These are phyloP conservation scores for Fagopyrum homotropicum DNA, from an alignment of 148 eudicot genomes.

Conservation along the genomic window DNA sequence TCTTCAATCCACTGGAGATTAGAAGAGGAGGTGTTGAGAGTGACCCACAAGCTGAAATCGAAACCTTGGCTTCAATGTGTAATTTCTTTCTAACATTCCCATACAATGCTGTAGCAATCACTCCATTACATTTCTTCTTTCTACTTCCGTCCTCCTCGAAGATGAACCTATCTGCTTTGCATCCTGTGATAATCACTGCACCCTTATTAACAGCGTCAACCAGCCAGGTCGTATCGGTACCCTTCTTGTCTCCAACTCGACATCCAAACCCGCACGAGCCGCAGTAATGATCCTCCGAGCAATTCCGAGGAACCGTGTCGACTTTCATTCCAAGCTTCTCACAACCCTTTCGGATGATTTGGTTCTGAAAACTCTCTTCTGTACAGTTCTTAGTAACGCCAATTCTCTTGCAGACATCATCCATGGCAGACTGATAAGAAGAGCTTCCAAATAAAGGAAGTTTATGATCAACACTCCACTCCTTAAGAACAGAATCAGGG, in stretches of 20 bases:
- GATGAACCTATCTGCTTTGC: conserved; percentile 31
- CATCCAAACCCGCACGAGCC: conserved; percentile 82
- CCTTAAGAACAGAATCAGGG: conserved; percentile 47
- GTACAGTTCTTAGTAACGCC: conserved; percentile 53
- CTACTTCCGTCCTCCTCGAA: conserved; percentile 19
- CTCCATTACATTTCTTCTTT: conserved; percentile 49
- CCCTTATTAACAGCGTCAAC: conserved; percentile 37
- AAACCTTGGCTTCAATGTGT: conserved; percentile 47
- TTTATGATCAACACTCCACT: conserved; percentile 53
- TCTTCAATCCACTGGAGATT: conserved; percentile 59
- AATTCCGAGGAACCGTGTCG: conserved; percentile 48
- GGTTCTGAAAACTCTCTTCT: conserved; percentile 69
- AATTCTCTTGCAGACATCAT: conserved; percentile 58
- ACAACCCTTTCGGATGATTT: conserved; percentile 63
- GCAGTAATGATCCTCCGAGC: conserved; percentile 65
- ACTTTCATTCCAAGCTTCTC: conserved; percentile 60
- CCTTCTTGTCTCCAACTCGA: conserved; percentile 70
- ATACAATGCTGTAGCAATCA: conserved; percentile 34
- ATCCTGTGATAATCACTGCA: conserved; percentile 34
- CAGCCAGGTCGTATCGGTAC: conserved; percentile 55
- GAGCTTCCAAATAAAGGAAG: conserved; percentile 39
- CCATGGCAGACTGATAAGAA: conserved; percentile 60
- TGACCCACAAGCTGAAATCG: conserved; percentile 73
- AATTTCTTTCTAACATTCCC: conserved; percentile 43
- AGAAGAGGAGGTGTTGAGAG: conserved; percentile 70